Conservation (phyloP, 768 basidiomycete species). For the Tylopilus intermedius region DNA sequence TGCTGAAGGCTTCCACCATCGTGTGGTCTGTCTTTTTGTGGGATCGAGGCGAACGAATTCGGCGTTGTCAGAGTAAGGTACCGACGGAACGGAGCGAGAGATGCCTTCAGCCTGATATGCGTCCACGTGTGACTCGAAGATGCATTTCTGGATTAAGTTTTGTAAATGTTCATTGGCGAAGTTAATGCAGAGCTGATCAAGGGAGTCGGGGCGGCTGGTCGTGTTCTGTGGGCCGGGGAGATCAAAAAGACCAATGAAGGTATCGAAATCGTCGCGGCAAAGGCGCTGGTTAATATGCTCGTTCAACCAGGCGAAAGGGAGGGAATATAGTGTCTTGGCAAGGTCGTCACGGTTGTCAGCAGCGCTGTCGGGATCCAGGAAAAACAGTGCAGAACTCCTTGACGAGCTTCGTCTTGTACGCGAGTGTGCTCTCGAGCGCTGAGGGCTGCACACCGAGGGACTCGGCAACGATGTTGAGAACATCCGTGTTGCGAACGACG, state of each 20-base stretch:
- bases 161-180: slow-evolving; percentile 93
- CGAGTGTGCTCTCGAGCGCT: no score
- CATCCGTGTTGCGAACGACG: slow-evolving; percentile 80
- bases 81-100: slow-evolving; percentile 56
- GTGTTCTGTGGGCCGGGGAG: slow-evolving; percentile 92
- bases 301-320: slow-evolving; percentile 94
- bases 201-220: slow-evolving; percentile 80
- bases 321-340: slow-evolving; percentile 87
- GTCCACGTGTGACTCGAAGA: slow-evolving; percentile 71
- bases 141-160: slow-evolving; percentile 61
- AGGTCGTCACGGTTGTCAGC: slow-evolving; percentile 92
- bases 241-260: slow-evolving; percentile 91
- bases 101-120: slow-evolving; percentile 87
- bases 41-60: slow-evolving; percentile 82
- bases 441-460: slow-evolving; percentile 23
- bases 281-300: slow-evolving; percentile 95
- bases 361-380: slow-evolving; percentile 89
- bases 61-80: slow-evolving; percentile 85
- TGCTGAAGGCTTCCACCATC: slow-evolving; percentile 92
- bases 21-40: slow-evolving; percentile 90
- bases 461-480: slow-evolving; percentile 80
- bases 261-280: slow-evolving; percentile 87
- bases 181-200: slow-evolving; percentile 96
- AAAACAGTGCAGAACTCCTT: slow-evolving; percentile 97
- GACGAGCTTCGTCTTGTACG: slow-evolving; percentile 56